Evolutionary conservation across 495 filamentous ascomycete genomes (phyloP).

Genomic region (Chaetomium fimeti): DNA sequence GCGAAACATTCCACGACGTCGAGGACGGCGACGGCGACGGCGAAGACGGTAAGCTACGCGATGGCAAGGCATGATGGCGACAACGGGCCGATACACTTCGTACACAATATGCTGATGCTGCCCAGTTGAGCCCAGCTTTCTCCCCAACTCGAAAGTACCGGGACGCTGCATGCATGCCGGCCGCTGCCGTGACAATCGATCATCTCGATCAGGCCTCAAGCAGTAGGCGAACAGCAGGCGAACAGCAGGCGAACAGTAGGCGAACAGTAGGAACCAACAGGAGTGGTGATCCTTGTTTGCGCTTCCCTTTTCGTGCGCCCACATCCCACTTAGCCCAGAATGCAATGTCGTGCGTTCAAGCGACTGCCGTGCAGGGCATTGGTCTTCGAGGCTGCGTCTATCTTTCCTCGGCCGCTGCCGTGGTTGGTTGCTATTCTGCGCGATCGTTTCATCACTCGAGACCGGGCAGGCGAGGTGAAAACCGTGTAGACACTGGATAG

Average conservation of each 20-base stretch:
- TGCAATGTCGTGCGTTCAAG: conserved; percentile 1
- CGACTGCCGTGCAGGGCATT: not conserved
- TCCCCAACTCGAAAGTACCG: no score
- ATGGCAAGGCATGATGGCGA: not conserved
- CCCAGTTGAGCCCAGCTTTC: no score
- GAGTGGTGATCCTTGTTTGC: conserved; percentile 9
- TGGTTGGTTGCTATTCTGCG: not conserved
- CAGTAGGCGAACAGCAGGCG: not conserved
- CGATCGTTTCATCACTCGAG: not conserved
- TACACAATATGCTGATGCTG: no score
- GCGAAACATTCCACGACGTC: not conserved
- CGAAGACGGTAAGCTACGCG: not conserved
- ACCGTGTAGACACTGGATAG: no score
- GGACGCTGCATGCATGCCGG: conserved; percentile 5
- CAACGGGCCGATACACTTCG: no score
- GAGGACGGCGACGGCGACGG: not conserved
- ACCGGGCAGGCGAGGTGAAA: no score
- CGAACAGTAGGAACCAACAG: conserved; percentile 1
- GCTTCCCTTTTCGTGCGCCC: conserved; percentile 3
- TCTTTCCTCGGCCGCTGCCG: not conserved
- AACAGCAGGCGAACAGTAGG: no score
- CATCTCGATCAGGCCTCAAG: conserved; percentile 1
- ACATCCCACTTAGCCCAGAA: conserved; percentile 6
- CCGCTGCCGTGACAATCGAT: not conserved
- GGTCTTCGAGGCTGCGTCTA: not conserved